These are phyloP conservation scores for Catharanthus roseus DNA, from an alignment of 257 asterid genomes.

Conservation along the genomic window DNA sequence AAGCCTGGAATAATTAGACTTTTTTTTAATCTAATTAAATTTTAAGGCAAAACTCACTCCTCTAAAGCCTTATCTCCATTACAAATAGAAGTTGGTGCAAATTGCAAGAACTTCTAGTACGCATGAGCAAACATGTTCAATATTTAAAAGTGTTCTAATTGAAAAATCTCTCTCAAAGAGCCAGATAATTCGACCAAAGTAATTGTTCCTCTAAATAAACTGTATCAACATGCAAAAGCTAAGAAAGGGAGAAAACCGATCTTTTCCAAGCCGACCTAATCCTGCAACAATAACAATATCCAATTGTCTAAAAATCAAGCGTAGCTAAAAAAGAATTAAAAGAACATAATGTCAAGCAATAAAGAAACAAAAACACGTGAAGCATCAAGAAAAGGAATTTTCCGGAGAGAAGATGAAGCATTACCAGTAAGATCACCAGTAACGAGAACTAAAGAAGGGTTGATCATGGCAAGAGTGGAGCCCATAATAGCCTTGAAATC, in stretches of 20 bases:
- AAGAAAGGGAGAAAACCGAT: background rate
- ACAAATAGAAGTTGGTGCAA: background rate
- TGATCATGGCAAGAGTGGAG: constrained; percentile 69
- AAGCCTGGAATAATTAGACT: background rate
- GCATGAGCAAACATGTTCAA: too few relatives aligned
- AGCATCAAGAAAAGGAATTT: background rate
- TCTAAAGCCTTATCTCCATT: background rate
- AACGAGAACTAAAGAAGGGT: constrained; percentile 82
- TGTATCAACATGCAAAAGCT: background rate
- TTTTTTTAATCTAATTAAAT: background rate
- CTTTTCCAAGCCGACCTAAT: background rate
- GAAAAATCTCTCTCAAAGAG: background rate
- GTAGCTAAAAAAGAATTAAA: background rate
- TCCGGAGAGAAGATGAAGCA: background rate
- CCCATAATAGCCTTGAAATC: constrained; percentile 60
- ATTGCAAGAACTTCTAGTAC: background rate
- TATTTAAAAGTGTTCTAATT: background rate
- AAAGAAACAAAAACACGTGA: background rate
- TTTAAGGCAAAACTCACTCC: background rate
- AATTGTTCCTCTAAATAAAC: background rate
- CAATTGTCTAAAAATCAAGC: background rate
- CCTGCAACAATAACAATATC: background rate
- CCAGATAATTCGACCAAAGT: background rate
- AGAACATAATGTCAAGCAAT: background rate
- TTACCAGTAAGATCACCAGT: constrained; percentile 98